A percentile compares a stretch with the other conserved stretches of the same genome.
phyloP scores from a whole-genome alignment of 805 yeast species.

The Cyberlindnera galapagoensis region DNA sequence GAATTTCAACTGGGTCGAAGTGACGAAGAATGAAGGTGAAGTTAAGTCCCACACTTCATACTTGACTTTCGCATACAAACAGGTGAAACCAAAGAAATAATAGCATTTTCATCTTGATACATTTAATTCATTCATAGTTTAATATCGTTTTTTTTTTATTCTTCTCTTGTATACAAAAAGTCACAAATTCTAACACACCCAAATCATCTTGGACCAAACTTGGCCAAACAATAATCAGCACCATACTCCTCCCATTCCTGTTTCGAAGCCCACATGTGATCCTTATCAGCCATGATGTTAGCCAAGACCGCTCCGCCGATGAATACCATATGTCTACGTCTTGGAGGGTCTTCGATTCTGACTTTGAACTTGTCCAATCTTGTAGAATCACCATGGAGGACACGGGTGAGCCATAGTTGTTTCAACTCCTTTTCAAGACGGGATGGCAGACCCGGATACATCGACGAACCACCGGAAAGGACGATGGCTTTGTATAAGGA shows the following conservation, averaged over 20 bases:
- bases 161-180: too few relatives aligned
- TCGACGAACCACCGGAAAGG: constrained; percentile 93
- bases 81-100: constrained; percentile 16
- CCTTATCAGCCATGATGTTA: constrained; percentile 96
- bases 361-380: constrained; percentile 90
- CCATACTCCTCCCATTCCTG: constrained; percentile 99
- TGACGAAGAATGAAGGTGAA: constrained; percentile 79
- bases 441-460: constrained; percentile 98
- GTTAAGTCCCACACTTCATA: constrained; percentile 92
- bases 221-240: constrained; percentile 68
- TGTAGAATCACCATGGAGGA: constrained; percentile 78
- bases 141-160: not conserved
- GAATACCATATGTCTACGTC: constrained; percentile 98
- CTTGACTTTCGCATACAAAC: constrained; percentile 75
- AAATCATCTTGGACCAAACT: constrained; percentile 82
- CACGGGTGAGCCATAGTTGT: constrained; percentile 90
- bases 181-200: not conserved
- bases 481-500: constrained; percentile 88
- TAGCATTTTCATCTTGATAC: not conserved
- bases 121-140: not conserved
- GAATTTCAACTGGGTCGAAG: constrained; percentile 71
- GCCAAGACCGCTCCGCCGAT: constrained; percentile 98
- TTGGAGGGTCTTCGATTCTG: constrained; percentile 96
- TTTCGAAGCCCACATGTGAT: constrained; percentile 95
- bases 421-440: constrained; percentile 92